Evolutionary conservation across 2,329 filamentous ascomycete genomes (phyloP).

Genomic region (Alternaria gansuensis): DNA sequence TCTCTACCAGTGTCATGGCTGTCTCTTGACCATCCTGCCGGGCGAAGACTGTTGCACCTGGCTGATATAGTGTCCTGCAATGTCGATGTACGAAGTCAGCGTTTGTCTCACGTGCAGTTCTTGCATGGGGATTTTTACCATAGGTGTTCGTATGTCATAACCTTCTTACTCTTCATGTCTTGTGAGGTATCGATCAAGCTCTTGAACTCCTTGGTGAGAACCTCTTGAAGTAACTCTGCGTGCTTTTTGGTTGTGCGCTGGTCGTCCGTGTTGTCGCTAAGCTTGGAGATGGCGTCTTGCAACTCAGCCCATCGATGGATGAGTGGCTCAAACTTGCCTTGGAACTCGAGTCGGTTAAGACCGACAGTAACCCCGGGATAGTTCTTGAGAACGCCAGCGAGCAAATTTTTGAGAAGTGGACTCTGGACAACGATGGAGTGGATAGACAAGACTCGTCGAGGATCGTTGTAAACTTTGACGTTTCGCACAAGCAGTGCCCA

Average conservation of each 20-base stretch:
- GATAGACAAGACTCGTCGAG: conserved; percentile 67
- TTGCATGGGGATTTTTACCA: conserved; percentile 31
- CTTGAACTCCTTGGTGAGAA: conserved; percentile 55
- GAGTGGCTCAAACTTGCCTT: conserved; percentile 69
- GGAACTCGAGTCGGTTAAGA: conserved; percentile 70
- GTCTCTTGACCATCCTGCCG: conserved; percentile 53
- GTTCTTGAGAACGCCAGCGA: conserved; percentile 64
- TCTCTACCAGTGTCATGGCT: conserved; percentile 42
- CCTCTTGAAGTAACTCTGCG: conserved; percentile 50
- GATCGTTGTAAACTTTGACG: conserved; percentile 58
- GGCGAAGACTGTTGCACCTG: conserved; percentile 41
- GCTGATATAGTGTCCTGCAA: conserved; percentile 54
- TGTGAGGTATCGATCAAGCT: conserved; percentile 53
- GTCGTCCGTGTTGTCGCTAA: conserved; percentile 41
- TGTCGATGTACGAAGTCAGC: too few relatives aligned
- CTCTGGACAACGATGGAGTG: conserved; percentile 73
- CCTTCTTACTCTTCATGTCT: conserved; percentile 53
- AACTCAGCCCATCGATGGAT: conserved; percentile 69
- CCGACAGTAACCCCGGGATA: conserved; percentile 70
- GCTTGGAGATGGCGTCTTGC: conserved; percentile 37
- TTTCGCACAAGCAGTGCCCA: conserved; percentile 61
- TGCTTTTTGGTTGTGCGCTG: conserved; percentile 50
- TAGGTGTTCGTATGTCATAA: conserved; percentile 56
- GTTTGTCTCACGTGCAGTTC: too few relatives aligned
- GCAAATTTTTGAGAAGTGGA: conserved; percentile 66